Conservation (phyloP, 2,329 filamentous ascomycete species). For the Paraphaeosphaeria minitans region DNA sequence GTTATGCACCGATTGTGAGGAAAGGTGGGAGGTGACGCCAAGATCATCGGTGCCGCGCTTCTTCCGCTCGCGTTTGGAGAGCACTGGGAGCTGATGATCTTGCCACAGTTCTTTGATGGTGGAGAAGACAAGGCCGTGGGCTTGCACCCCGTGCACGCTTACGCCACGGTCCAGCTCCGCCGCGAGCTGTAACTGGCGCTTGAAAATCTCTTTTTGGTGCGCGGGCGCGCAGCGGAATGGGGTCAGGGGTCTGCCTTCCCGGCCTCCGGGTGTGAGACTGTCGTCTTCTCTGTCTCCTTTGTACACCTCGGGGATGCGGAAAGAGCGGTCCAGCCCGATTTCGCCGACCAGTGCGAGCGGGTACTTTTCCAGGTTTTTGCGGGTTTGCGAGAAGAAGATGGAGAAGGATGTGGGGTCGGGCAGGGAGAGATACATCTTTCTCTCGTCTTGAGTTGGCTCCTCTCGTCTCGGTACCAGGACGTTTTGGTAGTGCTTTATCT, state of each 20-base stretch:
- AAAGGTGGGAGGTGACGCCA: not conserved
- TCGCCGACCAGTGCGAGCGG: constrained; percentile 75
- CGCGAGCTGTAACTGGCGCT: constrained; percentile 72
- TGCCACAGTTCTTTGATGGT: constrained; percentile 70
- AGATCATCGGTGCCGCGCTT: constrained; percentile 19
- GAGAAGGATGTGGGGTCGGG: constrained; percentile 67
- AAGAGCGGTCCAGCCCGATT: constrained; percentile 77
- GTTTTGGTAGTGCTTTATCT: constrained; percentile 66
- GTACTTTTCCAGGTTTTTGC: constrained; percentile 59
- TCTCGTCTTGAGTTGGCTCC: constrained; percentile 46
- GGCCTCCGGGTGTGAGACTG: constrained; percentile 68
- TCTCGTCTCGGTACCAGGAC: constrained; percentile 61
- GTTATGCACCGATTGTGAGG: not conserved
- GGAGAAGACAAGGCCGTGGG: constrained; percentile 73
- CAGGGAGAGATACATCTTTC: constrained; percentile 53
- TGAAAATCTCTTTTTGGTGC: constrained; percentile 71
- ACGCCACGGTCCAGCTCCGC: constrained; percentile 69
- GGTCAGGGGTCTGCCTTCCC: constrained; percentile 71
- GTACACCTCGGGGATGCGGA: constrained; percentile 71
- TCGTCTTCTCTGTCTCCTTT: constrained; percentile 51
- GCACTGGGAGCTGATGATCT: constrained; percentile 67
- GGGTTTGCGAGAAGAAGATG: constrained; percentile 62
- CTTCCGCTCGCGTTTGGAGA: constrained; percentile 63
- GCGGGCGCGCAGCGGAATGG: constrained; percentile 69
- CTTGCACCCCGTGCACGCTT: constrained; percentile 76